phyloP scores from a whole-genome alignment of 805 yeast genomes.

The Priceomyces carsonii region DNA sequence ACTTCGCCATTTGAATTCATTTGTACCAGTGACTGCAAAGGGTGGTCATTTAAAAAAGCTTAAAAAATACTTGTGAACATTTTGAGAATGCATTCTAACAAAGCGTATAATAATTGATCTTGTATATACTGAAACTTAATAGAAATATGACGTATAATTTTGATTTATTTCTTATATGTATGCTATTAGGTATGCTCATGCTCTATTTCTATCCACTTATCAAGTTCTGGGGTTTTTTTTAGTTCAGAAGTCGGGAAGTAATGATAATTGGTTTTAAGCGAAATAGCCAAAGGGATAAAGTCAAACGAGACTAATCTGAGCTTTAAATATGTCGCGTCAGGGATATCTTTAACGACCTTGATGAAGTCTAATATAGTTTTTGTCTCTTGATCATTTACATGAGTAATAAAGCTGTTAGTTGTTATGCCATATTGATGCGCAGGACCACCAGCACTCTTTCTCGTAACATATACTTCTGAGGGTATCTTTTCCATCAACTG shows the following conservation, averaged over 20 bases:
- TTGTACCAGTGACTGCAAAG: constrained; percentile 49
- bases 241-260: constrained; percentile 77
- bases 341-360: constrained; percentile 63
- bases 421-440: constrained; percentile 79
- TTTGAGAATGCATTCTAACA: neutral
- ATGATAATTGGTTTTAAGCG: constrained; percentile 84
- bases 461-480: constrained; percentile 79
- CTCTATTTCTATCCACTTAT: constrained; percentile 52
- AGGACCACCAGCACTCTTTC: constrained; percentile 79
- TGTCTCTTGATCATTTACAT: constrained; percentile 77
- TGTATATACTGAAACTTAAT: constrained; percentile 5
- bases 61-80: constrained; percentile 33
- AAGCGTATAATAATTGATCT: neutral
- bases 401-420: constrained; percentile 83
- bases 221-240: constrained; percentile 45
- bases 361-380: constrained; percentile 69
- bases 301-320: constrained; percentile 82
- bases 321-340: constrained; percentile 80
- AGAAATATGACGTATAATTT: constrained; percentile 8
- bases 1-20: constrained; percentile 60
- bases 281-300: constrained; percentile 81
- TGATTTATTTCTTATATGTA: neutral
- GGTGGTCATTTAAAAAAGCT: constrained; percentile 62
- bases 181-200: constrained; percentile 25
- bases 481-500: constrained; percentile 79